phyloP scores from a whole-genome alignment of 2,329 filamentous ascomycete species.

The Macrophomina phaseolina region DNA sequence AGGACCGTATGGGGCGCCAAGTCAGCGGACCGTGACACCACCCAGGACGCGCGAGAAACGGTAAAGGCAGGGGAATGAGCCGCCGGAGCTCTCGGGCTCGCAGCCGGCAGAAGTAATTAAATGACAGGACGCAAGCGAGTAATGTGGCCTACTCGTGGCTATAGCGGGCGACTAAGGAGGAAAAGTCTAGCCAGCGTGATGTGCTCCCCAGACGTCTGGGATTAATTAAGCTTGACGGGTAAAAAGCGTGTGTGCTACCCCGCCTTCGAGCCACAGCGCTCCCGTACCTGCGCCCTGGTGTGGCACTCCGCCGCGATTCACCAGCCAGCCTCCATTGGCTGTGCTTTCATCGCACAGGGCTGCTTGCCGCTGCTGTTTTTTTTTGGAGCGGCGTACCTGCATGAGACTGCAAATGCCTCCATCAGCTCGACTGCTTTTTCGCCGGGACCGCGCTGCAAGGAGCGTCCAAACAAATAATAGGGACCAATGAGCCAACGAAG shows the following conservation, averaged over 20 bases:
- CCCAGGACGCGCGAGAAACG: not conserved
- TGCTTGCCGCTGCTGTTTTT: constrained; percentile 1
- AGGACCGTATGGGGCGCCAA: constrained; percentile 8
- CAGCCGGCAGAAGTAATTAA: constrained; percentile 15
- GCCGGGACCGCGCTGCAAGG: too few species aligned
- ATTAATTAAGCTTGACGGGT: constrained; percentile 22
- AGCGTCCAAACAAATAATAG: too few species aligned
- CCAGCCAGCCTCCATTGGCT: not conserved
- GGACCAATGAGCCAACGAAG: too few species aligned
- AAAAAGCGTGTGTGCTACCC: constrained; percentile 19
- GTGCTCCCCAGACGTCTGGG: constrained; percentile 16
- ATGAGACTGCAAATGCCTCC: not conserved
- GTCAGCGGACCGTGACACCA: constrained; percentile 20
- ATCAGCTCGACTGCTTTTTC: too few species aligned
- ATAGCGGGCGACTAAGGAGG: constrained; percentile 9
- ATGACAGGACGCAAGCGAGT: constrained; percentile 11
- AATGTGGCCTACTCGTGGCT: constrained; percentile 15
- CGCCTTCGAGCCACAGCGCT: constrained; percentile 15
- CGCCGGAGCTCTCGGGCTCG: constrained; percentile 15
- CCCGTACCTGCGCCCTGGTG: constrained; percentile 13
- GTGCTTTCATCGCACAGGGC: not conserved
- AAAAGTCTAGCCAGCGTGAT: not conserved
- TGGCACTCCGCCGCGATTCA: constrained; percentile 1
- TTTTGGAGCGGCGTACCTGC: constrained; percentile 11
- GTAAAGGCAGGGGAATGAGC: constrained; percentile 10